Base-by-base conservation (phyloP, 306 rosid genomes). In the Gynostemma pentaphyllum region DNA sequence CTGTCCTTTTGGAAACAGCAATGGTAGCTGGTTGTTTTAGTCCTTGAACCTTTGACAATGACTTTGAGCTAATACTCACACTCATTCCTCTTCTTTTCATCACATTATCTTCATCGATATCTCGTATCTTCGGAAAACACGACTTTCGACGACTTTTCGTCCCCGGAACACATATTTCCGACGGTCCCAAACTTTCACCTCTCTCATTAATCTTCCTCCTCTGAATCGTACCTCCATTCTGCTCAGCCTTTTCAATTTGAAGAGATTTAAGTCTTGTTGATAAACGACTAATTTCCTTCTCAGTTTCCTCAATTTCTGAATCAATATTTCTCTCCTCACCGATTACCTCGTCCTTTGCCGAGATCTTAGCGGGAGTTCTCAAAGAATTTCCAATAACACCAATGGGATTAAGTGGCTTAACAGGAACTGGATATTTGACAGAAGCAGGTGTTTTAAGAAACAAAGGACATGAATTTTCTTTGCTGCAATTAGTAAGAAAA, bases 101-200 rank as follows among this genome's bases (percentile, higher is more conserved):
- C 2, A 30, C 74, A 62, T 78, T 72, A 45, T 62, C 72, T 26
- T 88, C 90, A 36, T 72, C 80, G 29, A 77, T 75, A 2, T 86
- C 96, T 9, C 57, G 76, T 15, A 83, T 83, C 54, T 86, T 86
- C 84, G 90, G 81, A 53, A 79, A 81, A 66, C 95, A 88, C 3
- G 99, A 92, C 49, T 88, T 85, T 60, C 95, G 71, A 46, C 96
- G 96, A 71, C n/a, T 81, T 77, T 80, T 87, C 7, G 55, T 73
- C 7, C 70, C 51, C 66, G 80, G 87, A 45, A 48, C 50, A 1
- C 62, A 4, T 2, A 92, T 86, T 68, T 92, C 99, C 44, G 80
- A 52, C 36, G 95, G 94, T 10, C 99, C 88, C 66, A 92, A 61
- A 67, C 98, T 86, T 62, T 82, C 21, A 2, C 96, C 99, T 69